Base-by-base conservation (phyloP, 2,329 filamentous ascomycete species). In the Knufia fluminis region DNA sequence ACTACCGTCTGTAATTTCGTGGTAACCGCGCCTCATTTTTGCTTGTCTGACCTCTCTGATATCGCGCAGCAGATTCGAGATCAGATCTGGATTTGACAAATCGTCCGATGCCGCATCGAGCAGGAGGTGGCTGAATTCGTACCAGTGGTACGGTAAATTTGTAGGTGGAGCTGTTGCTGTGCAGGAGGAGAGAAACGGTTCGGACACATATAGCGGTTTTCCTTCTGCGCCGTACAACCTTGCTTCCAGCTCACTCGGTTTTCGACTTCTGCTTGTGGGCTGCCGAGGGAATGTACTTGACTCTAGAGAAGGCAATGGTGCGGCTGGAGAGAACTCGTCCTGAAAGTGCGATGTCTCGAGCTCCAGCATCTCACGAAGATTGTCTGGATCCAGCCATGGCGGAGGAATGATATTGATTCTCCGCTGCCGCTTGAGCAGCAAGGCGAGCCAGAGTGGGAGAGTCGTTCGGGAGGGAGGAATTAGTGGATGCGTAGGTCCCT, bases 371-470 rank as follows among this genome's bases (percentile, higher is more conserved):
- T 83, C 75, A 53, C 79, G 74, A 3, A 98, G 80, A 2, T 86
- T 85, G 53, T 82, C 73, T 0, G 85, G 77, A 53, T 85, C 80
- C 6, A 98, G 80, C 92, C 92, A 98, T 14, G 87, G 76, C 7
- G 92, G 92, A 0, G 92, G 83, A 3, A 92, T 74, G 57, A 98
- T 95, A 70, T 95, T 96, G 59, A 89, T 89, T 61, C 92, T 85
- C 48, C 85, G 82, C 69, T 98, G 92, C 55, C 90, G 88, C 69
- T 97, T 97, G 48, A 98, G 82, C 20, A 97, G 82, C 14, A 97
- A 77, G 2, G 92, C 92, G 14, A 98, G 85, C 92, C 92, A 98
- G 52, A 98, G 79, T 0, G 92, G 91, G 0, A 97, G 67, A 35
- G 84, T 74, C 57, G 81, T 78, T 59, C 89, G 82, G 62, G 89